phyloP scores from a whole-genome alignment of 2,329 filamentous ascomycete genomes.

The Stemphylium beticola region DNA sequence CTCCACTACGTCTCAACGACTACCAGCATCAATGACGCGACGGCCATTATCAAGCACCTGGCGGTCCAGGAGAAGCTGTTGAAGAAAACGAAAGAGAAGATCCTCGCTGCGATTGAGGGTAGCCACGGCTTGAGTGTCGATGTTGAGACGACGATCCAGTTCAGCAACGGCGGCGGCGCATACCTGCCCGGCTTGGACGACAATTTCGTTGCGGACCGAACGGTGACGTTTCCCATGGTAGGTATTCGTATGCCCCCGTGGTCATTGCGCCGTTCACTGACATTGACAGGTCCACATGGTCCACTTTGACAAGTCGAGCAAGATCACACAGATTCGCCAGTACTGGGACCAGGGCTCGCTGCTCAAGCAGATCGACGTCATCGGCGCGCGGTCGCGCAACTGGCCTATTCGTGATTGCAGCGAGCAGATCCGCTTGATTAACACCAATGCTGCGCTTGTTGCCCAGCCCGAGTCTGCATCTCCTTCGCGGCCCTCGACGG shows the following conservation, averaged over 20 bases:
- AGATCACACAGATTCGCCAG: constrained; percentile 85
- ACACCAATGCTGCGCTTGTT: constrained; percentile 59
- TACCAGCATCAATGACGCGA: constrained; percentile 71
- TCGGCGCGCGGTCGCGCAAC: constrained; percentile 86
- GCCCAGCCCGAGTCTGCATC: constrained; percentile 36
- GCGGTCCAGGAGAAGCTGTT: constrained; percentile 72
- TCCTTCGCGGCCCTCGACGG: constrained; percentile 44
- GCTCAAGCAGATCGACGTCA: constrained; percentile 91
- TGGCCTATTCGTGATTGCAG: constrained; percentile 92
- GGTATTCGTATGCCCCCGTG: constrained; percentile 8
- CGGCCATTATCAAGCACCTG: constrained; percentile 84
- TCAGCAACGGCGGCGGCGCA: constrained; percentile 78
- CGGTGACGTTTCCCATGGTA: constrained; percentile 81
- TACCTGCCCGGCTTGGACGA: constrained; percentile 91
- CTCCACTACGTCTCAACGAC: constrained; percentile 89
- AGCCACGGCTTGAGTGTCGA: constrained; percentile 74
- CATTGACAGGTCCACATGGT: constrained; percentile 72
- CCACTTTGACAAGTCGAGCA: constrained; percentile 74
- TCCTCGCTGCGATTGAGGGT: constrained; percentile 77
- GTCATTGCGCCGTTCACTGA: constrained; percentile 10
- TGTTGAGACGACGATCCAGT: constrained; percentile 82
- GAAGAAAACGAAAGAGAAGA: constrained; percentile 80
- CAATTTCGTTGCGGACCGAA: constrained; percentile 87
- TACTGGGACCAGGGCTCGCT: constrained; percentile 96
- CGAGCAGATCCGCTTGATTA: constrained; percentile 81